A percentile compares a stretch with the other conserved stretches of the same genome.
These are phyloP conservation scores for Fusarium sp. DNA, from an alignment of 2,329 filamentous ascomycete genomes.

Conservation along the genomic window DNA sequence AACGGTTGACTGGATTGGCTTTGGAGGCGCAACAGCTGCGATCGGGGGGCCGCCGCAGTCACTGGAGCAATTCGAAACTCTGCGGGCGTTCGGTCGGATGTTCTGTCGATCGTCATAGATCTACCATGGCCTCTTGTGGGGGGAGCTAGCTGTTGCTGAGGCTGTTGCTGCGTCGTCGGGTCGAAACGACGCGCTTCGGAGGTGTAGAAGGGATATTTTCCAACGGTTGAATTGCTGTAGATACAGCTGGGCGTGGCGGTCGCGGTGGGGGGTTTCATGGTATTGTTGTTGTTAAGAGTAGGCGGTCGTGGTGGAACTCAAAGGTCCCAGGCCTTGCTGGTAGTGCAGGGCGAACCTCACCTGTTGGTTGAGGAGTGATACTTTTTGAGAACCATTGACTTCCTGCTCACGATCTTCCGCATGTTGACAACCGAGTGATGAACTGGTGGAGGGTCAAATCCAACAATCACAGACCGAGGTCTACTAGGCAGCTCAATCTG, in stretches of 20 bases:
- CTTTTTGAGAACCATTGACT: slow-evolving; percentile 52
- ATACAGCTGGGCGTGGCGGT: slow-evolving; percentile 55
- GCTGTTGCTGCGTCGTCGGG: slow-evolving; percentile 45
- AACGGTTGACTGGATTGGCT: slow-evolving; percentile 32
- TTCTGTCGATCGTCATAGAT: slow-evolving; percentile 53
- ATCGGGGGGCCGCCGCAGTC: slow-evolving; percentile 31
- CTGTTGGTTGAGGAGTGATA: slow-evolving; percentile 55
- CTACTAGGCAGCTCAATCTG: slow-evolving; percentile 39
- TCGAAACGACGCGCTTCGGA: slow-evolving; percentile 48
- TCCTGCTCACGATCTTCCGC: slow-evolving; percentile 61
- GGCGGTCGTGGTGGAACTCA: slow-evolving; percentile 38
- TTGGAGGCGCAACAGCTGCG: slow-evolving; percentile 28
- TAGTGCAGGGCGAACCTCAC: slow-evolving; percentile 60
- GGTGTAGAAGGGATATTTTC: slow-evolving; percentile 39
- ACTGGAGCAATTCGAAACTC: slow-evolving; percentile 42
- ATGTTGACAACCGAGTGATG: slow-evolving; percentile 62
- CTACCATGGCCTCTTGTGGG: slow-evolving; percentile 48
- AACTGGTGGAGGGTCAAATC: slow-evolving; percentile 65
- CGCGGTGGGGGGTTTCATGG: slow-evolving; percentile 55
- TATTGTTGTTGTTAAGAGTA: slow-evolving; percentile 22
- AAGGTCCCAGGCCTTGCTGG: slow-evolving; percentile 60
- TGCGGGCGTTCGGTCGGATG: slow-evolving; percentile 40
- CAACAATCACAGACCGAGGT: slow-evolving; percentile 35
- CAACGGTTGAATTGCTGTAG: slow-evolving; percentile 30
- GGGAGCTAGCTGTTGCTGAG: slow-evolving; percentile 47